Evolutionary conservation across 345 rosid species (phyloP).

Genomic region (Pelargonium nanum): DNA sequence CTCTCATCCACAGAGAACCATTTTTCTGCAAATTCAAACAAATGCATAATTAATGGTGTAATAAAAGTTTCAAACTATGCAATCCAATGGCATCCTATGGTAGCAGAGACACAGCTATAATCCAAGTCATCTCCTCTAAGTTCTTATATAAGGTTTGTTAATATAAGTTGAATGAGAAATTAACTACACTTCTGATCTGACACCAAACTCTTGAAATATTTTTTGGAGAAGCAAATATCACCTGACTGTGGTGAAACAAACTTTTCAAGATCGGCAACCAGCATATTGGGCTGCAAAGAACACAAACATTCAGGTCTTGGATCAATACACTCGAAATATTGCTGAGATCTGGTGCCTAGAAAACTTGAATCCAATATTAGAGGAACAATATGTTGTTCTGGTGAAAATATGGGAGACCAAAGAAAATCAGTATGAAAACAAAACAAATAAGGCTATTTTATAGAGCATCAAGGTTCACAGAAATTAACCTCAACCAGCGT

Average conservation of each 20-base stretch:
- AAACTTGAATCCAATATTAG: too few species aligned
- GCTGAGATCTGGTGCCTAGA: too few species aligned
- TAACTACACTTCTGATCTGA: neutral
- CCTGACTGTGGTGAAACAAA: slow-evolving; percentile 59
- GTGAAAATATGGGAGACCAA: too few species aligned
- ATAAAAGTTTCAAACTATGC: too few species aligned
- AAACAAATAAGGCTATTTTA: neutral
- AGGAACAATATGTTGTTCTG: neutral
- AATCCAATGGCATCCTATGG: too few species aligned
- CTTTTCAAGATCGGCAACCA: slow-evolving; percentile 88
- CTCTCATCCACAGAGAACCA: slow-evolving; percentile 87
- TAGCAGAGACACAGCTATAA: too few species aligned
- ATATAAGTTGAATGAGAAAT: neutral
- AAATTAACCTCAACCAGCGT: slow-evolving; percentile 60
- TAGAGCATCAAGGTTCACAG: neutral
- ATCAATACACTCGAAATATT: neutral
- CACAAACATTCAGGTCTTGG: neutral
- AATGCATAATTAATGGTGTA: neutral
- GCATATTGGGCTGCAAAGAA: slow-evolving; percentile 85
- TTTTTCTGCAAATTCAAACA: slow-evolving; percentile 25
- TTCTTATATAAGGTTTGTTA: neutral
- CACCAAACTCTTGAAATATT: too few species aligned
- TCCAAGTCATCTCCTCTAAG: too few species aligned
- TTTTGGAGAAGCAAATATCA: slow-evolving; percentile 11
- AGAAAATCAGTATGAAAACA: too few species aligned